Base-by-base conservation (phyloP, 208 protist species). In the Phytomonas francai region DNA sequence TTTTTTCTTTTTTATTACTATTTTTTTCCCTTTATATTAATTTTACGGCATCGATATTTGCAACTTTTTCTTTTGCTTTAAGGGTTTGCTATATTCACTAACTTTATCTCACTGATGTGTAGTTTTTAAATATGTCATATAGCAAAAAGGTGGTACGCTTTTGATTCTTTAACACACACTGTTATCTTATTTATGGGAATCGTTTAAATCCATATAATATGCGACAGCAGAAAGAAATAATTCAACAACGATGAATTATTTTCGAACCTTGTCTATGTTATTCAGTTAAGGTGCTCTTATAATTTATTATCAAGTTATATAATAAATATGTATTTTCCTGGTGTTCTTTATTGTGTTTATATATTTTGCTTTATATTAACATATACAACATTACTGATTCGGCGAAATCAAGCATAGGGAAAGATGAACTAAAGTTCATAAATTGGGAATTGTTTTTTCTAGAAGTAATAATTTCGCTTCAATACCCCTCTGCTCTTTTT, bases 1-100 rank as follows among this genome's bases (percentile, higher is more conserved):
- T 61, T 66, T 67, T 22, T 68, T 62, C 16, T 57, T 30, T 27
- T 58, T 28, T 56, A 62, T 57, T 71, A 9, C 56, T 65, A 71
- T 29, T 68, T 39, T 39, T 59, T n/a, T 63, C 32, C 25, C n/a
- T 59, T 22, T 31, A 33, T 65, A 65, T 70, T 59, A 51, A 71
- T 70, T 70, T 54, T 68, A 32, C 30, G n/a, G 59, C 2, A 39
- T 56, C 16, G 33, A 22, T 56, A 68, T 27, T 68, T 28, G 36
- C 49, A 59, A 14, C 36, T 36, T 56, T 36, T 61, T 33, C 54
- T 65, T 33, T 56, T 59, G 27, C 27, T 33, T 16, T 8, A 30
- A 22, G 25, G 33, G 19, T 57, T 64, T 32, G 29, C 60, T 28
- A 34, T 34, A 34, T 29, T 63, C 36, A 49, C 45, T 59, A n/a